Evolutionary conservation across 371 early-diverging fungal genomes (phyloP), one percentile per base, ranked within the genome.

Genomic region (Cokeromyces recurvatus): DNA sequence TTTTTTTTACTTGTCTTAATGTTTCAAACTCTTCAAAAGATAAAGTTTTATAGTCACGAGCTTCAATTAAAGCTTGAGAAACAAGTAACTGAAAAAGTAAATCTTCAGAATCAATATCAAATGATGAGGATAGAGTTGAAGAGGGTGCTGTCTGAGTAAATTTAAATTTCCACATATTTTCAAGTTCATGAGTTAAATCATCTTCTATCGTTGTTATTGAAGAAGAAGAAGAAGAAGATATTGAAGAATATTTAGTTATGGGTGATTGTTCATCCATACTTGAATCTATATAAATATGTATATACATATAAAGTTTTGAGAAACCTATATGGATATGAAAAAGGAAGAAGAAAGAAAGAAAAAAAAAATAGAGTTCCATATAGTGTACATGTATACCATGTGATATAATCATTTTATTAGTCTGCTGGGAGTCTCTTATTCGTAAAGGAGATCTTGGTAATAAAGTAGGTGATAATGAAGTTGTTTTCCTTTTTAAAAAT

Each of bases 11-110:
- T 58, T 79, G 67, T 51, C 80, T 76, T 20, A 82, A 38, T 9
- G 54, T 54, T 12, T 78, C 79, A 4, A 78, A 64, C 43, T 81
- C 63, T 32, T 82, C 79, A 42, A 78, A 74, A 2, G 71, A 51
- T 12, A 84, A 48, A 1, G 79, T 56, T 38, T 77, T 69, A 45
- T 77, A 84, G 2, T 75, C 71, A 24, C 67, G 66, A 8, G 85
- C 71, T 54, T 84, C 85, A 23, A 84, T 68, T 5, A 81, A 52
- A 0, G 85, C 82, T 47, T 82, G 82, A 0, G 82, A 82, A 6
- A 82, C 64, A 37, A 80, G 40, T 12, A 82, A 52, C 48, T 84
- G 82, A 32, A 74, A 57, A 20, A 79, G 46, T 57, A 84, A 54
- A 21, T 78, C 81, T 16, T 73, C 74, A 7, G 75, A 68, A 17